A percentile compares a stretch with the other conserved stretches of the same genome.
These are phyloP conservation scores for Emericellopsis cladophorae DNA, from an alignment of 2,329 filamentous ascomycete genomes.

Conservation along the genomic window DNA sequence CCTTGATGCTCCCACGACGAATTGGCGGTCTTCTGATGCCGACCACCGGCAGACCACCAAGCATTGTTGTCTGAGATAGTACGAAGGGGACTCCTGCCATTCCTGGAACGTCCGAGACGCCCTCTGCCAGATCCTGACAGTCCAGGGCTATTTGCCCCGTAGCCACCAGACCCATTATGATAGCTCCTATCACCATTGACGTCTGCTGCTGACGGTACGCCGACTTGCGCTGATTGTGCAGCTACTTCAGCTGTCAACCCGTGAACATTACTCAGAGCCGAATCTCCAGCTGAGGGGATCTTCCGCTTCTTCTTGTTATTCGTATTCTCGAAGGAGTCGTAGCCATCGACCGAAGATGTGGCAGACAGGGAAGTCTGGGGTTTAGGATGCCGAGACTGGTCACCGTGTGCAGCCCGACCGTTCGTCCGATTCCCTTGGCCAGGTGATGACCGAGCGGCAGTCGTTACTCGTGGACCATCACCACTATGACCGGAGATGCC, in stretches of 20 bases:
- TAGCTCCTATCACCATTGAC: conserved; percentile 11
- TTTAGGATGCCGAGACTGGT: conserved; percentile 29
- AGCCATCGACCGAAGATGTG: conserved; percentile 66
- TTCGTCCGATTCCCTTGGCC: conserved; percentile 29
- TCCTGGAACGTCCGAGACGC: conserved; percentile 58
- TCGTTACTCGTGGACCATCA: conserved; percentile 18
- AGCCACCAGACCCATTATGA: conserved; percentile 11
- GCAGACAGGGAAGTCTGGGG: conserved; percentile 52
- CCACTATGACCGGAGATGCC: conserved; percentile 51
- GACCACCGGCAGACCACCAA: conserved; percentile 28
- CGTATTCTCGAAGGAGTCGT: conserved; percentile 95
- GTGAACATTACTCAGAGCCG: conserved; percentile 32
- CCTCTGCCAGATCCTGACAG: conserved; percentile 79
- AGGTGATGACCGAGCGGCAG: conserved; percentile 32
- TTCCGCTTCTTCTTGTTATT: conserved; percentile 99
- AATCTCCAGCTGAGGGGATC: conserved; percentile 77
- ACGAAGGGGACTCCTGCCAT: conserved; percentile 49
- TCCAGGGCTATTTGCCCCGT: conserved; percentile 31
- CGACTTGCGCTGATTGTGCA: conserved; percentile 3
- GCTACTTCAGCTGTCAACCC: conserved; percentile 26
- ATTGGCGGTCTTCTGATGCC: no score
- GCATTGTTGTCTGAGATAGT: conserved; percentile 45
- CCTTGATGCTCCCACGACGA: no score
- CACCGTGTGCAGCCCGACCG: conserved; percentile 28
- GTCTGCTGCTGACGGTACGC: conserved; percentile 12